Conservation (phyloP, 768 basidiomycete species). For the Agaricus blazei region DNA sequence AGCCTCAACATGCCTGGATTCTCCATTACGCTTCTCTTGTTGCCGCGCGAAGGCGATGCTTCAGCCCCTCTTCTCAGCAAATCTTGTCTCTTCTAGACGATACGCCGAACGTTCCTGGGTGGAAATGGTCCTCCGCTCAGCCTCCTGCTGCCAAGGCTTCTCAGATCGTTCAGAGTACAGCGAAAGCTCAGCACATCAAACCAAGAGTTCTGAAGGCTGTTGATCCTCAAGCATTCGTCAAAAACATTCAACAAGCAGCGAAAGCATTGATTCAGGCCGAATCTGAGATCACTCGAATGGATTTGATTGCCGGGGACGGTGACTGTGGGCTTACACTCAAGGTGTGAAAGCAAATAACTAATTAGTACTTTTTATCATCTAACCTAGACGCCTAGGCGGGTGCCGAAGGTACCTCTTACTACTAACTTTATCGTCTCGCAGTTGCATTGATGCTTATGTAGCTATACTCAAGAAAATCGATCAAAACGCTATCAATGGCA, state of each 20-base stretch:
- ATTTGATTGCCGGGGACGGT: conserved; percentile 90
- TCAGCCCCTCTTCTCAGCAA: conserved; percentile 30
- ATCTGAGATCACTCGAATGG: conserved; percentile 87
- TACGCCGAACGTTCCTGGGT: conserved; percentile 66
- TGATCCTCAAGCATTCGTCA: conserved; percentile 47
- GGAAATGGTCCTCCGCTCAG: conserved; percentile 68
- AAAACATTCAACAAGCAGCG: conserved; percentile 54
- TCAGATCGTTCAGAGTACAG: conserved; percentile 9
- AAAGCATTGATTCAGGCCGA: conserved; percentile 70
- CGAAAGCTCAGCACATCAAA: conserved; percentile 7
- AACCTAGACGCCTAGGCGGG: conserved; percentile 42
- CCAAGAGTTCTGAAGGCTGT: conserved; percentile 20
- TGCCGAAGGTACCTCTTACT: conserved; percentile 47
- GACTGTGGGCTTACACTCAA: conserved; percentile 52
- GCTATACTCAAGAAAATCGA: conserved; percentile 58
- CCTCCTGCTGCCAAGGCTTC: conserved; percentile 25
- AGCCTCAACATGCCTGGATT: conserved; percentile 93
- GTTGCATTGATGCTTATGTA: conserved; percentile 16
- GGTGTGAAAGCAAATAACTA: conserved; percentile 18
- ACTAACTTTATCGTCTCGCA: neutral
- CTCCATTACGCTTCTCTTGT: conserved; percentile 75
- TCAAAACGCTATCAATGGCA: conserved; percentile 51
- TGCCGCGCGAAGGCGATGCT: conserved; percentile 45
- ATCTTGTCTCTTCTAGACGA: conserved; percentile 71
- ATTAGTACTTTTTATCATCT: neutral